Conservation (phyloP, 2,329 filamentous ascomycete genomes). For the Pleoardoris graminearum region DNA sequence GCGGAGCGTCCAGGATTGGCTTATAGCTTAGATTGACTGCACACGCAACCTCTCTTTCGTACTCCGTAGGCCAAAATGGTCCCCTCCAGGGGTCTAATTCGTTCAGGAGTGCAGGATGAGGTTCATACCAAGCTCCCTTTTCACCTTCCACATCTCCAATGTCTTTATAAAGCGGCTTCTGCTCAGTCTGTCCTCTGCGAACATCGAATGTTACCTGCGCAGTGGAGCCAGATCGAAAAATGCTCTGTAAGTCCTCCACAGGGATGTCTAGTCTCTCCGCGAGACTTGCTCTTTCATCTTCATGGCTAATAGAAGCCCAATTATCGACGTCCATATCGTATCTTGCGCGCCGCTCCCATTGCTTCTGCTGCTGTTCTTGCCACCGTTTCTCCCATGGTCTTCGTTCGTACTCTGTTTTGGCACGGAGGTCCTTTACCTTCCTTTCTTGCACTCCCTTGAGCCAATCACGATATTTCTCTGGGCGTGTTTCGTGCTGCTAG, state of each 20-base stretch:
- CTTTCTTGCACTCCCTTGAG: too few relatives aligned
- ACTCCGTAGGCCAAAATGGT: not conserved
- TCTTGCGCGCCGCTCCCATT: not conserved
- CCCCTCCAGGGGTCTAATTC: conserved; percentile 2
- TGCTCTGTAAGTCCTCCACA: not conserved
- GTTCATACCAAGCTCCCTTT: not conserved
- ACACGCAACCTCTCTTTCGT: conserved; percentile 7
- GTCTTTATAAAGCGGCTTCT: not conserved
- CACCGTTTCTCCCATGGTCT: not conserved
- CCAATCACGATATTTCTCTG: too few relatives aligned
- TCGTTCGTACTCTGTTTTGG: not conserved
- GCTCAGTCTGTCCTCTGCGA: not conserved
- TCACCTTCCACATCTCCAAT: not conserved
- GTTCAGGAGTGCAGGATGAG: not conserved
- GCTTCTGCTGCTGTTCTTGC: not conserved
- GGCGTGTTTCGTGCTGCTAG: not conserved
- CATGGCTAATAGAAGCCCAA: not conserved
- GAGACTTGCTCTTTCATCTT: not conserved
- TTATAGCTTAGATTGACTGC: conserved; percentile 8
- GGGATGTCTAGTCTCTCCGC: not conserved
- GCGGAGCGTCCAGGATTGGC: conserved; percentile 15
- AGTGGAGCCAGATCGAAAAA: not conserved
- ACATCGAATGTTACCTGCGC: not conserved
- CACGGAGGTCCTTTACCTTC: too few relatives aligned
- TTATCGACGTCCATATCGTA: not conserved